Evolutionary conservation across 2,329 filamentous ascomycete species (phyloP), one percentile per base, ranked within the genome.

Genomic region (Daldinia sp.): DNA sequence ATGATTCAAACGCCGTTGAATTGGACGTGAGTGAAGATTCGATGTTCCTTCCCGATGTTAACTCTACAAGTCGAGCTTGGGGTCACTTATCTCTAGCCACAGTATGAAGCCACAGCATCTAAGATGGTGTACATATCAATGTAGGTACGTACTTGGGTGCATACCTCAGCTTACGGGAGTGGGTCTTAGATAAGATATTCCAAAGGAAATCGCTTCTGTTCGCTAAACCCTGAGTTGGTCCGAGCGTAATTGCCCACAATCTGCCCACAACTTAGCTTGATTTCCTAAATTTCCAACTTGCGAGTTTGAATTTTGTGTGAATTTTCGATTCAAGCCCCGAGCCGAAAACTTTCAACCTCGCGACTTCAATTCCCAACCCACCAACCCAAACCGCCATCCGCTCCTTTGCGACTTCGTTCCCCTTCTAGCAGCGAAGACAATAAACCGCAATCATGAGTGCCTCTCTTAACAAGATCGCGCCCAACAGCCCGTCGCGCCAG

Each of bases 391-490:
- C 59, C 41, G 42, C 20, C 53, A 42, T 23, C 42, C 55, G 54
- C 59, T 60, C 60, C 18, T 57, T 64, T 65, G 67, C 64, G 69
- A 72, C 69, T 66, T 66, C 68, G 42, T 61, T 63, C 41, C 60
- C 30, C 18, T 63, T 46, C 23, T 37, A 62, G 13, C 41, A 60
- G 55, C 54, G 60, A 62, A 37, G 59, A 68, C 65, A 69, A 63
- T 50, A 51, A 80, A 74, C 82, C 80, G 84, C 83, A 85, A 89
- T 81, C 80, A 90, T 90, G 88, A 86, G 82, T 82, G 80, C 83
- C 92, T 85, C 93, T 82, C 86, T 96, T 83, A 97, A 97, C 92
- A 98, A 98, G 93, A 98, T 98, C 85, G 94, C 94, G 83, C 85
- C 90, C 83, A 98, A 96, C 91, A 97, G 93, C 92, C 92, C 95